A percentile compares a stretch with the other conserved stretches of the same genome.
Conservation (phyloP, 768 basidiomycete genomes). For the Gloeostereum incarnatum region DNA sequence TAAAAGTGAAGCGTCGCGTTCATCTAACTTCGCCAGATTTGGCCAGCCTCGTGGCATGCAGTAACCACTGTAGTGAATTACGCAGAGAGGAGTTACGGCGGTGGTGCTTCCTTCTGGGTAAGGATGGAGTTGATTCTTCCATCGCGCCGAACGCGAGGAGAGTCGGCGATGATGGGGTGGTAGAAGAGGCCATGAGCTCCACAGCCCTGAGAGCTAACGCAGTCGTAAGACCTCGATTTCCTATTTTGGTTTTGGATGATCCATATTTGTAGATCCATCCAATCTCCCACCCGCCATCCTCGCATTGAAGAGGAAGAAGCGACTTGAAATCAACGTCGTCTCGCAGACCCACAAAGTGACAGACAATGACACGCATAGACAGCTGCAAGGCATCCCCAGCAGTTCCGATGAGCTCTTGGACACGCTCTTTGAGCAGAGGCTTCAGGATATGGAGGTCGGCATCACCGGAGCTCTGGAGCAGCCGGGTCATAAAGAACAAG, state of each 20-base stretch:
- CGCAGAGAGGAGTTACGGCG: constrained; percentile 16
- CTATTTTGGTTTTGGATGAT: constrained; percentile 34
- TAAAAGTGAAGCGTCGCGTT: no score
- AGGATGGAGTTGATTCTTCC: no score
- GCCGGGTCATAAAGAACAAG: constrained; percentile 39
- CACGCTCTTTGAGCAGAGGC: constrained; percentile 31
- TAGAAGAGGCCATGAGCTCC: constrained; percentile 16
- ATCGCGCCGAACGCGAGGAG: no score
- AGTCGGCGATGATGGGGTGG: no score
- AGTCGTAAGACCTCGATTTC: constrained; percentile 46
- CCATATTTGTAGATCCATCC: constrained; percentile 53
- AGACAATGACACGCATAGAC: constrained; percentile 44
- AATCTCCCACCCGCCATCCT: constrained; percentile 46
- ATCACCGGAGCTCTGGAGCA: constrained; percentile 26
- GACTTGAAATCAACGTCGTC: constrained; percentile 33
- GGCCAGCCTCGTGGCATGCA: no score
- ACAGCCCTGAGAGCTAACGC: constrained; percentile 46
- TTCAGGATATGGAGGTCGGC: constrained; percentile 26
- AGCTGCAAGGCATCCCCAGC: constrained; percentile 45
- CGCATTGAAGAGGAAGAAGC: constrained; percentile 37
- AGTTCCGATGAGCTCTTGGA: constrained; percentile 39
- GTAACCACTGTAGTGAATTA: constrained; percentile 20
- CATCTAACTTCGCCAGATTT: no score
- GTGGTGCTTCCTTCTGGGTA: no score
- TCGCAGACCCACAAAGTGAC: constrained; percentile 27